Conservation (phyloP, 352 stramenopile genomes). For the Globisporangium carolinianum region DNA sequence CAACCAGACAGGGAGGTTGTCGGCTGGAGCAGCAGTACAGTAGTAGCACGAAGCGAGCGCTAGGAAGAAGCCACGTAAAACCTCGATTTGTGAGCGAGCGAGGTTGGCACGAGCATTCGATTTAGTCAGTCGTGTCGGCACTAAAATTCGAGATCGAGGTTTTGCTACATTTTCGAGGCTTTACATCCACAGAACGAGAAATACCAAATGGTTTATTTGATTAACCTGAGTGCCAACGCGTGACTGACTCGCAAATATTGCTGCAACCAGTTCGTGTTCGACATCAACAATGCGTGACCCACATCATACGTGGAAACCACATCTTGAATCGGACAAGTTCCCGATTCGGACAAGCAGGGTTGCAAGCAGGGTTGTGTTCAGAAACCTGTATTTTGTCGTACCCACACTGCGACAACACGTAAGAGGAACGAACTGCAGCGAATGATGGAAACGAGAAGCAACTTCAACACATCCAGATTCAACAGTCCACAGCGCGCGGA, state of each 20-base stretch:
- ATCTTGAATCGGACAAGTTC: not conserved
- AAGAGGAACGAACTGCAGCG: too few species aligned
- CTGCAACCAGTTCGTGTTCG: not conserved
- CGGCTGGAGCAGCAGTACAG: too few species aligned
- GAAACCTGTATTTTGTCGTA: not conserved
- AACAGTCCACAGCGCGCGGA: too few species aligned
- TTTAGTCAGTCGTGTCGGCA: too few species aligned
- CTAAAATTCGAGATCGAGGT: too few species aligned
- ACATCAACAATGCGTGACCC: too few species aligned
- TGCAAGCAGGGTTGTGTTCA: not conserved
- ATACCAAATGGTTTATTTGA: not conserved
- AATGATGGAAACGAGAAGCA: too few species aligned
- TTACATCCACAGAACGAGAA: not conserved
- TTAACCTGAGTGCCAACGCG: not conserved
- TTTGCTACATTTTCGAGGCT: too few species aligned
- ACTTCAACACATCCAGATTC: too few species aligned
- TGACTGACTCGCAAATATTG: not conserved
- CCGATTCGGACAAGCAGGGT: not conserved
- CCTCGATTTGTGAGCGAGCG: not conserved
- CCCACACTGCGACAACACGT: constrained; percentile 12
- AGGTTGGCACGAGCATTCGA: not conserved
- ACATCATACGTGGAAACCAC: not conserved
- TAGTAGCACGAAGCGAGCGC: too few species aligned
- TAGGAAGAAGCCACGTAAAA: too few species aligned
- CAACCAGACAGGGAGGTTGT: not conserved